A percentile compares a stretch with the other conserved stretches of the same genome.
Conservation (phyloP, 257 asterid species). For the Capsicum rhomboideum region DNA sequence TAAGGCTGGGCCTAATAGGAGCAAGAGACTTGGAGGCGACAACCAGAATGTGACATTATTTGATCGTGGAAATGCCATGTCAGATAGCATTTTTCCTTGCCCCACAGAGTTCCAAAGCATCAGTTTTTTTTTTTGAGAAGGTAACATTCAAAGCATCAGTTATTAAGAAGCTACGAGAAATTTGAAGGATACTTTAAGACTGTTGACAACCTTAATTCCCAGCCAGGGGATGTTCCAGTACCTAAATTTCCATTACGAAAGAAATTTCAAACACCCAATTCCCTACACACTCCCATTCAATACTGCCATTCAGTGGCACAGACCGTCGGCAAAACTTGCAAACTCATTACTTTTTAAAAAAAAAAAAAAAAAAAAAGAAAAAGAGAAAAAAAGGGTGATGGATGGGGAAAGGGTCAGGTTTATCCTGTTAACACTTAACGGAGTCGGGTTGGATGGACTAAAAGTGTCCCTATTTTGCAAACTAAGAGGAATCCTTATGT, state of each 20-base stretch:
- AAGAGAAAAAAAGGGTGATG: background rate
- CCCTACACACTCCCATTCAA: background rate
- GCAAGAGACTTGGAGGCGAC: background rate
- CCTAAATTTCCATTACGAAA: background rate
- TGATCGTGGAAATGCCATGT: background rate
- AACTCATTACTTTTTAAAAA: too few relatives aligned
- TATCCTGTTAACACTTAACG: background rate
- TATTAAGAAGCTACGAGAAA: background rate
- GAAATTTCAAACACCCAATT: background rate
- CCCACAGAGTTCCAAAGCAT: background rate
- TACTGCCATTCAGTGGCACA: background rate
- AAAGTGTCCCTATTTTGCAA: background rate
- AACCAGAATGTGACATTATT: background rate
- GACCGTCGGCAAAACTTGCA: background rate
- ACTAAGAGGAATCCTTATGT: background rate
- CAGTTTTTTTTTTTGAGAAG: too few relatives aligned
- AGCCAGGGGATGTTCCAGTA: background rate
- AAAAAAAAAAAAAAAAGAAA: background rate
- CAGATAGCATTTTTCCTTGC: background rate
- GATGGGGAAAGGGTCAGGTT: background rate
- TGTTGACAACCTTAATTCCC: background rate
- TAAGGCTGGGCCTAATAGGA: background rate
- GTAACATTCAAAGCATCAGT: background rate
- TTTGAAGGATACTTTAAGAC: background rate
- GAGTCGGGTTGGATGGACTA: background rate